Evolutionary conservation across 208 protist genomes (phyloP).

Genomic region (Sergeia podlipaevii): DNA sequence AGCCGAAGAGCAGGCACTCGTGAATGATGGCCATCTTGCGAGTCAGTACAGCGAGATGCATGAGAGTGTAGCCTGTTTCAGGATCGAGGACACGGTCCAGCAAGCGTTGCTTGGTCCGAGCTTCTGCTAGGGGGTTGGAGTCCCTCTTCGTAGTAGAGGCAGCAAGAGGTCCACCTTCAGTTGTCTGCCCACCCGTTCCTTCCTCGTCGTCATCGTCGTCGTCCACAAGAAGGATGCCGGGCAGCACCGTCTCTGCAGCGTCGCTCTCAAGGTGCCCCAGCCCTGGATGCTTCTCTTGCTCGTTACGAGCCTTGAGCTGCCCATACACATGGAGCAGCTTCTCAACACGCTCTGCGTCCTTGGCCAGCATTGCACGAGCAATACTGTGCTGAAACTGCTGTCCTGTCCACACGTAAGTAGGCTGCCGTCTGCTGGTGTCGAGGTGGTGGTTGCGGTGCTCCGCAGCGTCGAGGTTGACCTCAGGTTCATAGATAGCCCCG

Average conservation of each 20-base stretch:
- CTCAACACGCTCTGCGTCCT: conserved; percentile 13
- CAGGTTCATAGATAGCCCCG: no score
- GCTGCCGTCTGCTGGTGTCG: background rate
- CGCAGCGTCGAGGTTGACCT: conserved; percentile 1
- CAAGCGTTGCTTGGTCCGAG: no score
- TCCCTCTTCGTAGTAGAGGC: no score
- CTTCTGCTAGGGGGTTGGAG: no score
- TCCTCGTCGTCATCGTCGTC: no score
- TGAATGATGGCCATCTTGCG: conserved; percentile 12
- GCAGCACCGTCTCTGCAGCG: no score
- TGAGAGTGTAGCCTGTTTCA: conserved; percentile 36
- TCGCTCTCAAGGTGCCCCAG: background rate
- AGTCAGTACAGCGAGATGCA: conserved; percentile 31
- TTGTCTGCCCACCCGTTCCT: no score
- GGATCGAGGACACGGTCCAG: conserved; percentile 32
- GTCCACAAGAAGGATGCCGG: no score
- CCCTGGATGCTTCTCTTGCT: background rate
- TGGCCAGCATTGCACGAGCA: conserved; percentile 13
- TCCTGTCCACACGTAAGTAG: conserved; percentile 1
- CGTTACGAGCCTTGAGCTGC: conserved; percentile 6
- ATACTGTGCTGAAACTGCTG: conserved; percentile 33
- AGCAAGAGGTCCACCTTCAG: no score
- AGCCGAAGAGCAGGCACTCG: conserved; percentile 27
- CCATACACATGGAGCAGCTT: conserved; percentile 13
- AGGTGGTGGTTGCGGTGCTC: background rate